A percentile compares a stretch with the other conserved stretches of the same genome.
Evolutionary conservation across 2,329 filamentous ascomycete species (phyloP).

Genomic region (Pseudogymnoascus sp.): DNA sequence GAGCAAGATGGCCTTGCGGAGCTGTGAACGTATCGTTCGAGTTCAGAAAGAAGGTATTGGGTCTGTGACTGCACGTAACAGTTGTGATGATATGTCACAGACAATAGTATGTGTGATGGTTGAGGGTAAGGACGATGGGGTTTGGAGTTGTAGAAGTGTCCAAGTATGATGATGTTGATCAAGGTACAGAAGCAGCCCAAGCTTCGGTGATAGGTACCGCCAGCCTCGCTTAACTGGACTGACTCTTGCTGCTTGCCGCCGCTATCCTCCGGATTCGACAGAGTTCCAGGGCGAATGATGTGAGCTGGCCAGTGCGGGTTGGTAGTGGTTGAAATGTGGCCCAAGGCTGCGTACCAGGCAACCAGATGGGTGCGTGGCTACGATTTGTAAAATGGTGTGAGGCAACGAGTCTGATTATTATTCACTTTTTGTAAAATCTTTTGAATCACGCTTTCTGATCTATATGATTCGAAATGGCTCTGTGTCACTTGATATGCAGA

Average conservation of each 20-base stretch:
- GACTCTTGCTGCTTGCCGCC: background rate
- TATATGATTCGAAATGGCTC: background rate
- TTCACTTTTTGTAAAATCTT: background rate
- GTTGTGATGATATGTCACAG: constrained; percentile 7
- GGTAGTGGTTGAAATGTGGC: background rate
- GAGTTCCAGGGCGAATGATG: constrained; percentile 14
- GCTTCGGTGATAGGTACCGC: constrained; percentile 8
- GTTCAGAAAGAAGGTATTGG: background rate
- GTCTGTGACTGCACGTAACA: constrained; percentile 9
- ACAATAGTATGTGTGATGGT: constrained; percentile 1
- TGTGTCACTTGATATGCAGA: constrained; percentile 8
- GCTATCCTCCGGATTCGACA: constrained; percentile 10
- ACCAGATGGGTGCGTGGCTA: constrained; percentile 3
- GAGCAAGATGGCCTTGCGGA: background rate
- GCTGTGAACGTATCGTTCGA: background rate
- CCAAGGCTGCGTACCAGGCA: constrained; percentile 1
- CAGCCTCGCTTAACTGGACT: constrained; percentile 9
- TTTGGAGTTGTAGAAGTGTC: constrained; percentile 8
- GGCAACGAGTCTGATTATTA: background rate
- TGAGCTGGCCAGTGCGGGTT: constrained; percentile 2
- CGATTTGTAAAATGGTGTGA: background rate
- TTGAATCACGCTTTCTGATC: background rate
- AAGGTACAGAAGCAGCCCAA: constrained; percentile 7
- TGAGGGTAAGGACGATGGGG: background rate
- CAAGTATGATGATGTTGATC: constrained; percentile 9